These are phyloP conservation scores for Hypoxylon sp. DNA, from an alignment of 2,329 filamentous ascomycete genomes.

Conservation along the genomic window DNA sequence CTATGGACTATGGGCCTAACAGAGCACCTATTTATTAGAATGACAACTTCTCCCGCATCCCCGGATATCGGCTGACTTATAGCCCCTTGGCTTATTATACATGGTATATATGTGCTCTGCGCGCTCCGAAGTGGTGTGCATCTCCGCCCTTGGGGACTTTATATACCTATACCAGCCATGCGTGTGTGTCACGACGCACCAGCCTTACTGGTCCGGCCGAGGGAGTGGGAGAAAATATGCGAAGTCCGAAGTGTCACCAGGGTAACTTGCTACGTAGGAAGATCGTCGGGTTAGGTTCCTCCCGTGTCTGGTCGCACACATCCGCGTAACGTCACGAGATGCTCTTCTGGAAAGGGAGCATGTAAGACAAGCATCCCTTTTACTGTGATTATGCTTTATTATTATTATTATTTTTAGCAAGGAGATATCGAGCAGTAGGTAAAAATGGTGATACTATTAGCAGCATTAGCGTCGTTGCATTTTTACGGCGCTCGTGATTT, in stretches of 20 bases:
- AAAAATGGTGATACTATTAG: no score
- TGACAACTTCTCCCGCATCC: slow-evolving; percentile 11
- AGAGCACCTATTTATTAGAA: no score
- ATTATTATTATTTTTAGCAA: neutral
- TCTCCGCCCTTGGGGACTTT: slow-evolving; percentile 4
- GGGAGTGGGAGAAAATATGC: neutral
- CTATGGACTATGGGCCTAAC: no score
- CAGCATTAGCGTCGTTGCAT: slow-evolving; percentile 21
- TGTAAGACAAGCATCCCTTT: slow-evolving; percentile 14
- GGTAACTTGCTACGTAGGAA: neutral
- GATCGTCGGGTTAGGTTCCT: slow-evolving; percentile 18
- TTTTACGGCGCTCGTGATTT: neutral
- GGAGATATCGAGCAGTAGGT: no score
- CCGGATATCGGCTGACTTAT: slow-evolving; percentile 9
- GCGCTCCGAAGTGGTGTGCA: slow-evolving; percentile 12
- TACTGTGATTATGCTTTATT: neutral
- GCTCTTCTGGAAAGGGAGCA: slow-evolving; percentile 1
- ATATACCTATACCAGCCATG: neutral
- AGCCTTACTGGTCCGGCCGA: slow-evolving; percentile 26
- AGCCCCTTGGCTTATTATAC: no score
- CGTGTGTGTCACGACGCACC: slow-evolving; percentile 22
- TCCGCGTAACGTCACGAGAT: slow-evolving; percentile 28
- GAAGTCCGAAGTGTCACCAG: slow-evolving; percentile 22
- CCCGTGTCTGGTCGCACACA: slow-evolving; percentile 16
- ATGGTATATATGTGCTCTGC: no score